phyloP scores from a whole-genome alignment of 179 eudicot genomes.

The Sideroxylon spinosum region DNA sequence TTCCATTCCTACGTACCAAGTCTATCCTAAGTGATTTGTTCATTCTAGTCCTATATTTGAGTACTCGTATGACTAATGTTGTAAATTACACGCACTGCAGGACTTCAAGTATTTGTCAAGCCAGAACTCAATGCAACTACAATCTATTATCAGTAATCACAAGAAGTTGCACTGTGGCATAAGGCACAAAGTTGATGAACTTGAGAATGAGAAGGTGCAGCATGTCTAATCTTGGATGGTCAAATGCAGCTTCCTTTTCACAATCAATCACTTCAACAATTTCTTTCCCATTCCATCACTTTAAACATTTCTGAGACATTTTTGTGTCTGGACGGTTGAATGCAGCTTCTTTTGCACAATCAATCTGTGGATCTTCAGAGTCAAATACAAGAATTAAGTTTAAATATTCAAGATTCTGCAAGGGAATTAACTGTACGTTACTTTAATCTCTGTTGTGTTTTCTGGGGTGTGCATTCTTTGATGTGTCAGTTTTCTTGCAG shows the following conservation, averaged over 20 bases:
- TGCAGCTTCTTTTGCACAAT: constrained; percentile 54
- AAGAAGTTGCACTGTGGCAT: constrained; percentile 34
- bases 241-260: constrained; percentile 46
- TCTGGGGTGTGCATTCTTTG: constrained; percentile 17
- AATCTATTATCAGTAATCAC: constrained; percentile 36
- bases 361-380: constrained; percentile 45
- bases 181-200: constrained; percentile 44
- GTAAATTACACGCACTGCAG: constrained; percentile 32
- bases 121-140: constrained; percentile 37
- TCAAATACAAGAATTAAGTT: constrained; percentile 37
- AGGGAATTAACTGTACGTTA: constrained; percentile 47
- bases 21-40: no score
- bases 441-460: constrained; percentile 11
- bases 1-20: no score
- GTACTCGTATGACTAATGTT: background rate
- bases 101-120: constrained; percentile 40
- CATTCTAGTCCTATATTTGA: background rate
- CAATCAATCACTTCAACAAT: constrained; percentile 29
- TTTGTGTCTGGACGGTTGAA: constrained; percentile 21
- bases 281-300: background rate
- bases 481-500: constrained; percentile 37
- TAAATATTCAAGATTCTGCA: constrained; percentile 43
- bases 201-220: constrained; percentile 74
- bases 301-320: constrained; percentile 19
- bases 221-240: constrained; percentile 10